Evolutionary conservation across 2,329 filamentous ascomycete species (phyloP).

Genomic region (Aspergillus quadrilineatus): DNA sequence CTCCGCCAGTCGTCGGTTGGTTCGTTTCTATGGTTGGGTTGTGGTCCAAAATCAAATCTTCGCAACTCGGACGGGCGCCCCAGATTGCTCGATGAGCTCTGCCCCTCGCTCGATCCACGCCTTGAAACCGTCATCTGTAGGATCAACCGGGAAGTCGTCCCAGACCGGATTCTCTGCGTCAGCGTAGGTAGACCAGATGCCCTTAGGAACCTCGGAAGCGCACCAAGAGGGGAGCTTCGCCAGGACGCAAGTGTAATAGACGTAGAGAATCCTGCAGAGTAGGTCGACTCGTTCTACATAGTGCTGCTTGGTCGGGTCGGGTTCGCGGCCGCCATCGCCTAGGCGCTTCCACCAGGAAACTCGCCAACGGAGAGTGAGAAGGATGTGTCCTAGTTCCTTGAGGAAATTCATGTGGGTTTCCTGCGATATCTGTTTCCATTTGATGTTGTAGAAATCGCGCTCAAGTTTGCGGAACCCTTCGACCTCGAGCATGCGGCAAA

Average conservation of each 20-base stretch:
- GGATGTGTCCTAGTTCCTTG: slow-evolving; percentile 40
- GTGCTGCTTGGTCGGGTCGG: slow-evolving; percentile 39
- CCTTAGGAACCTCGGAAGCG: slow-evolving; percentile 37
- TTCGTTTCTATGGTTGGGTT: neutral
- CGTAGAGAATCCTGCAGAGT: slow-evolving; percentile 47
- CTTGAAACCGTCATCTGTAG: slow-evolving; percentile 41
- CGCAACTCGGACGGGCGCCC: slow-evolving; percentile 33
- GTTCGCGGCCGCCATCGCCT: slow-evolving; percentile 38
- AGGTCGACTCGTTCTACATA: slow-evolving; percentile 42
- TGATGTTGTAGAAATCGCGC: slow-evolving; percentile 47
- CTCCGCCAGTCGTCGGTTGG: slow-evolving; percentile 17
- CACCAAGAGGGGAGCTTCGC: slow-evolving; percentile 45
- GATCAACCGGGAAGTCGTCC: slow-evolving; percentile 45
- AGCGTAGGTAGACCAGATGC: slow-evolving; percentile 43
- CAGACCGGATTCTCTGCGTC: slow-evolving; percentile 42
- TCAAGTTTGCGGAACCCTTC: slow-evolving; percentile 47
- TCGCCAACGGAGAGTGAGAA: slow-evolving; percentile 46
- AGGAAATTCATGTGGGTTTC: slow-evolving; percentile 44
- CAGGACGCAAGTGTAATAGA: slow-evolving; percentile 47
- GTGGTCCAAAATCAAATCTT: slow-evolving; percentile 21
- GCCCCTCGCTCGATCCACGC: slow-evolving; percentile 42
- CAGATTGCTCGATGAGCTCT: slow-evolving; percentile 42
- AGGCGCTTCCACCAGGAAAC: slow-evolving; percentile 47
- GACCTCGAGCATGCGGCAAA: slow-evolving; percentile 49
- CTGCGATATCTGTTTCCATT: slow-evolving; percentile 45